Conservation (phyloP, 2,329 filamentous ascomycete species). For the Stagonosporopsis tanaceti region DNA sequence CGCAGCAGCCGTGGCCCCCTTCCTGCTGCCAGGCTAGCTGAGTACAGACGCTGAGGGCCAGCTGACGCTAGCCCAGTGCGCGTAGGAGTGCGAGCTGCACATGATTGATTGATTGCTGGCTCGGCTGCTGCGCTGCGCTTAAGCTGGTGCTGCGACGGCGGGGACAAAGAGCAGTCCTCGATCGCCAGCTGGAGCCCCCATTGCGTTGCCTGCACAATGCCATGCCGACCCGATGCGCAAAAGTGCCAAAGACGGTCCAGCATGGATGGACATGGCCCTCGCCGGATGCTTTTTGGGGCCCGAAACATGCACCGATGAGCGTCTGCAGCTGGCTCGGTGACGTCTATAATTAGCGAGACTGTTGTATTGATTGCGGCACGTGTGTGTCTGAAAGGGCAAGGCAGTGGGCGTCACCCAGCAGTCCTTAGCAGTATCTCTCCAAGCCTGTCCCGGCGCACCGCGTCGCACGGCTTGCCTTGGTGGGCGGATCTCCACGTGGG, state of each 20-base stretch:
- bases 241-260: constrained; percentile 14
- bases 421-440: constrained; percentile 29
- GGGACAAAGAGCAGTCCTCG: constrained; percentile 22
- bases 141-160: constrained; percentile 28
- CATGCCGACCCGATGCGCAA: constrained; percentile 23
- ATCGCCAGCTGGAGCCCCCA: constrained; percentile 25
- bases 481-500: constrained; percentile 48
- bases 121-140: constrained; percentile 27
- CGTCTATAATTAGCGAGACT: constrained; percentile 41
- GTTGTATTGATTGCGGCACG: constrained; percentile 48
- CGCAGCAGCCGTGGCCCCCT: constrained; percentile 37
- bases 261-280: constrained; percentile 2
- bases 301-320: constrained; percentile 28
- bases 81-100: constrained; percentile 39
- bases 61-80: constrained; percentile 40
- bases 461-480: constrained; percentile 30
- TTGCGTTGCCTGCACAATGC: constrained; percentile 36
- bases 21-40: constrained; percentile 31
- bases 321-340: constrained; percentile 24
- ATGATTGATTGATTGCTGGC: constrained; percentile 36
- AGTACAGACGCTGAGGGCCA: constrained; percentile 35
- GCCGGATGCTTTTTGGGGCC: constrained; percentile 35
- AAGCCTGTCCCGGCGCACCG: constrained; percentile 34
- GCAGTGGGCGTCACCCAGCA: constrained; percentile 34
- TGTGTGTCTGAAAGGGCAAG: constrained; percentile 38